Base-by-base conservation (phyloP, 1,284 basidiomycete species). In the Heterobasidion parviporum region DNA sequence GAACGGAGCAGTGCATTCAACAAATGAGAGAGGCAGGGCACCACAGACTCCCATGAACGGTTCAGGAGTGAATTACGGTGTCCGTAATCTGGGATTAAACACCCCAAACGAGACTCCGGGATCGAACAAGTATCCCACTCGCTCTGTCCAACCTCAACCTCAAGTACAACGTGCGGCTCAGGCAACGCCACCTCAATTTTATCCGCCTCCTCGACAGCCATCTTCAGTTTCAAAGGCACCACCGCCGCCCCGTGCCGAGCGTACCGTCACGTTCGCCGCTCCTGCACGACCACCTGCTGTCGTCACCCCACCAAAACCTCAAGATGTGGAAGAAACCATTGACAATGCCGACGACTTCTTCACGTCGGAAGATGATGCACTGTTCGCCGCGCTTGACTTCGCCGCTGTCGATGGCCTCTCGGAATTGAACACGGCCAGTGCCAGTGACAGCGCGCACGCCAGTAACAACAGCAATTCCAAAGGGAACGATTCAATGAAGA, bases 341-440 rank as follows among this genome's bases (percentile, higher is more conserved):
- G 51, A 52, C 36, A 18, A 45, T 8, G 35, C 34, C 6, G 81
- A 83, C 16, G 74, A 72, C 0, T 85, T 77, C 15, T 77, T 85
- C 61, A 69, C 71, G 50, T 83, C 81, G 0, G 82, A 88, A 41
- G 86, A 87, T 53, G 85, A 81, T 55, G 81, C 74, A 5, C 77
- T 86, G 59, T 70, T 83, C 43, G 82, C 82, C 26, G 69, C 73
- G 8, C 72, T 85, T 51, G 57, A 60, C 36, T 14, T 53, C n/a
- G 50, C 60, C 33, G 52, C 20, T 9, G 36, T 53, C 18, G 44
- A 36, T 36, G 49, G 16, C 12, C 34, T 50, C 16, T 48, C 16
- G 7, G n/a, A 26, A 26, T 26, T 26, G 26, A 26, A 15, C 43
- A 44, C 16, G 6, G 9, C 46, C 3, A 16, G n/a, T 16, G 46